These are phyloP conservation scores for Exophiala lecanii-corni DNA, from an alignment of 2,329 filamentous ascomycete species.

Conservation along the genomic window DNA sequence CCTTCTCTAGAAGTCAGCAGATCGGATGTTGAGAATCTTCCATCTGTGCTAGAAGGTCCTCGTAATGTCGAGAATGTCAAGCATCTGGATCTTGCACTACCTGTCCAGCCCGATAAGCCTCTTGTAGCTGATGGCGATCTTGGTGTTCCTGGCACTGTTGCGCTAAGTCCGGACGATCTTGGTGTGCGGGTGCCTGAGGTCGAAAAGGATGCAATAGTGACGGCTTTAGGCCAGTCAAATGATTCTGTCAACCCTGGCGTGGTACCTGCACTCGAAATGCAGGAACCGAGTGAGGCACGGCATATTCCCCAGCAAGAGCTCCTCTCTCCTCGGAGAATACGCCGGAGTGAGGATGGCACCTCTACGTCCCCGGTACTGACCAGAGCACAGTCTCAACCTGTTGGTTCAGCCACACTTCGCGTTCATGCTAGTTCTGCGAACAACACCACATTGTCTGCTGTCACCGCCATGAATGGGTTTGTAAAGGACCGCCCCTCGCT, in stretches of 20 bases:
- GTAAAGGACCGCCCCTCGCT: constrained; percentile 14
- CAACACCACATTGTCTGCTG: constrained; percentile 22
- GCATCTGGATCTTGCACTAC: constrained; percentile 56
- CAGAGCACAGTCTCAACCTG: constrained; percentile 50
- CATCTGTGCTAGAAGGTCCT: constrained; percentile 21
- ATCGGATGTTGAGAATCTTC: constrained; percentile 18
- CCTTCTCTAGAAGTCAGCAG: constrained; percentile 11
- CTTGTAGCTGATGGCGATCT: constrained; percentile 5
- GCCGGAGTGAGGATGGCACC: constrained; percentile 26
- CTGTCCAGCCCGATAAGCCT: constrained; percentile 5
- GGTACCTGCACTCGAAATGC: not conserved
- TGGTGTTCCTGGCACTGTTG: not conserved
- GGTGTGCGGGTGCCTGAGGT: not conserved
- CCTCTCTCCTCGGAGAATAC: constrained; percentile 22
- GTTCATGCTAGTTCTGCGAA: constrained; percentile 26
- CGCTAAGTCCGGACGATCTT: not conserved
- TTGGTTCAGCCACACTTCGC: constrained; percentile 30
- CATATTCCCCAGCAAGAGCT: not conserved
- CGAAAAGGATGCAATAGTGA: not conserved
- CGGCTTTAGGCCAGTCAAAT: not conserved
- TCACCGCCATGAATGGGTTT: constrained; percentile 24
- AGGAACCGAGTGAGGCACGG: not conserved
- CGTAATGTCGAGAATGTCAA: constrained; percentile 50
- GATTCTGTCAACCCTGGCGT: not conserved
- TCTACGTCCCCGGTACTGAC: constrained; percentile 44